Evolutionary conservation across 2,329 filamentous ascomycete species (phyloP).

Genomic region (Hypoxylon rubiginosum): DNA sequence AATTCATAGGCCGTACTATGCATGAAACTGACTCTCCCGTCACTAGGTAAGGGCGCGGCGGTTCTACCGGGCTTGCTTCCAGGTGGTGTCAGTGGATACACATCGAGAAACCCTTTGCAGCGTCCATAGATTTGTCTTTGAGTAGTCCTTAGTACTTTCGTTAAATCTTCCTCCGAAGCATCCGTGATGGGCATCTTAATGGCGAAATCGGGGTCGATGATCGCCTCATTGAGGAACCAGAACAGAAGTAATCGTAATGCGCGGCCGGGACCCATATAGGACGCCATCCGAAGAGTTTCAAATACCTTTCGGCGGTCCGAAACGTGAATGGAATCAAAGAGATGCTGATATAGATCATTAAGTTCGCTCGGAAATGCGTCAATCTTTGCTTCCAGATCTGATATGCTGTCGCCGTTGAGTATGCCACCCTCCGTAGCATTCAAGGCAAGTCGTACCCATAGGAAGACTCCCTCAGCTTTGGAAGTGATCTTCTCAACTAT

Average conservation of each 20-base stretch:
- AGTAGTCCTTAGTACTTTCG: slow-evolving; percentile 1
- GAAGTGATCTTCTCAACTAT: slow-evolving; percentile 13
- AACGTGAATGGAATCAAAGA: slow-evolving; percentile 32
- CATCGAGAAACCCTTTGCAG: slow-evolving; percentile 33
- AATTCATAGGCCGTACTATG: slow-evolving; percentile 36
- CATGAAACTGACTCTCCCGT: slow-evolving; percentile 30
- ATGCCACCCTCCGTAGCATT: slow-evolving; percentile 25
- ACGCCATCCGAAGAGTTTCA: slow-evolving; percentile 18
- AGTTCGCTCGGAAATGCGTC: slow-evolving; percentile 32
- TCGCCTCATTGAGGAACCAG: slow-evolving; percentile 25
- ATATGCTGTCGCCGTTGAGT: slow-evolving; percentile 25
- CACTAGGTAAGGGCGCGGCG: slow-evolving; percentile 3
- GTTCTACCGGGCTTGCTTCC: too few species aligned
- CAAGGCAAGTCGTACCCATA: slow-evolving; percentile 30
- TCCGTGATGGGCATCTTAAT: neutral
- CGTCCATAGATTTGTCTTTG: slow-evolving; percentile 35
- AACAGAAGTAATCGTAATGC: slow-evolving; percentile 18
- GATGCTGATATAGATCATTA: slow-evolving; percentile 32
- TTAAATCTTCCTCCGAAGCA: neutral
- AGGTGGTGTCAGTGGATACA: slow-evolving; percentile 2
- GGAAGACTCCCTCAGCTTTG: slow-evolving; percentile 34
- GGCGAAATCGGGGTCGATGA: slow-evolving; percentile 17
- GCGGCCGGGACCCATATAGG: neutral
- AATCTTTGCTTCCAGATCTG: slow-evolving; percentile 23
- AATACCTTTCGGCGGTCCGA: slow-evolving; percentile 24